A percentile compares a stretch with the other conserved stretches of the same genome.
phyloP scores from a whole-genome alignment of 495 filamentous ascomycete species.

The Aspergillus egyptiacus region DNA sequence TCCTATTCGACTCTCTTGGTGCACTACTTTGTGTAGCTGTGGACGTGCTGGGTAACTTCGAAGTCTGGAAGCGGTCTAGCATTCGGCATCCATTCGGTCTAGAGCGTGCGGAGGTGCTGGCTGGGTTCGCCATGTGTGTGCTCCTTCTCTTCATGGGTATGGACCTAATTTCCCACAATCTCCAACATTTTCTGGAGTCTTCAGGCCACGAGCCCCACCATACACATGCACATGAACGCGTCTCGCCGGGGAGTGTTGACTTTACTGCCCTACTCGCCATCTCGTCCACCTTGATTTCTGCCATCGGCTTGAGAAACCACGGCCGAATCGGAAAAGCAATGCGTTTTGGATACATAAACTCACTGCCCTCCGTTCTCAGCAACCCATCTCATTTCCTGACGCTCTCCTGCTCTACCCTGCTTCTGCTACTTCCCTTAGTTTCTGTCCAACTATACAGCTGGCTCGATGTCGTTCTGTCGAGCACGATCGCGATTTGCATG shows the following conservation, averaged over 20 bases:
- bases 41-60: slow-evolving; percentile 90
- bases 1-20: slow-evolving; percentile 89
- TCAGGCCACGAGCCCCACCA: slow-evolving; percentile 64
- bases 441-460: slow-evolving; percentile 66
- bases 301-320: slow-evolving; percentile 84
- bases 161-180: slow-evolving; percentile 85
- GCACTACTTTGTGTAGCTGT: slow-evolving; percentile 90
- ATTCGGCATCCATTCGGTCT: slow-evolving; percentile 92
- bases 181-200: slow-evolving; percentile 77
- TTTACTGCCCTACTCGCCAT: slow-evolving; percentile 81
- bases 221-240: slow-evolving; percentile 57
- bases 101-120: slow-evolving; percentile 86
- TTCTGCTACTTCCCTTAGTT: slow-evolving; percentile 79
- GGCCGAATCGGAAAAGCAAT: slow-evolving; percentile 81
- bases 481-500: slow-evolving; percentile 77
- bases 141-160: slow-evolving; percentile 94
- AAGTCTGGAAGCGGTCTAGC: slow-evolving; percentile 91
- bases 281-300: slow-evolving; percentile 78
- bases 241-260: slow-evolving; percentile 71
- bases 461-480: slow-evolving; percentile 76
- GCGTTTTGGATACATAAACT: slow-evolving; percentile 76
- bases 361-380: slow-evolving; percentile 70
- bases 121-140: slow-evolving; percentile 95
- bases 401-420: slow-evolving; percentile 70
- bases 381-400: slow-evolving; percentile 95